Evolutionary conservation across 306 rosid species (phyloP), one percentile per base, ranked within the genome.

Genomic region (Prunus fruticosa): DNA sequence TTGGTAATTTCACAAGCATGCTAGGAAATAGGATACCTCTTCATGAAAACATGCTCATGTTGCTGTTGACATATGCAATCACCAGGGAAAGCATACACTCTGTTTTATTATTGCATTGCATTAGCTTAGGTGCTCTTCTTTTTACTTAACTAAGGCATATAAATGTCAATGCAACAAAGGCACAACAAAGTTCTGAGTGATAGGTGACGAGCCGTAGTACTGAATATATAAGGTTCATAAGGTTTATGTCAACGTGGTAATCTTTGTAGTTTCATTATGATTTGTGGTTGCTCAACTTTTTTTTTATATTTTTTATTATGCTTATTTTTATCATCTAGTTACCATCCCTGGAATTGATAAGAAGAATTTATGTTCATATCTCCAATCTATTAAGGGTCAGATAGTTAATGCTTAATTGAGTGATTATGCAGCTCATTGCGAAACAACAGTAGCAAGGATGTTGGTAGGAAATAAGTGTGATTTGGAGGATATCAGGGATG

Each of bases 401-500:
- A 46, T 18, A 6, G 30, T 6, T 61, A 11, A 73, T 13, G 5
- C 47, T 61, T 61, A 19, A 61, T 61, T 61, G 57, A 61, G 25
- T 73, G n/a, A 19, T 57, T 6, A 53, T 72, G 90, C 93, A 91
- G 98, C 88, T 85, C 97, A 91, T 85, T 91, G 96, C 16, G 98
- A 93, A 61, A 91, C 90, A 62, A 77, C 93, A 0, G 82, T 85
- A 22, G 96, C 93, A 69, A 87, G 82, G 80, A 93, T 93, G 97
- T 52, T 93, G 90, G 97, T 93, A 27, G 98, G 98, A 64, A 93
- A 93, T 43, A 93, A 93, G 78, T 88, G 98, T 73, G 98, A 93
- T 71, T 80, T 93, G 89, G 97, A 93, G 83, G 86, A 90, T 76
- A 81, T 93, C 32, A 91, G 98, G 83, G 98, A 81, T 65, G 97